Evolutionary conservation across 2,329 filamentous ascomycete genomes (phyloP).

Genomic region (Epichloe gansuensis): DNA sequence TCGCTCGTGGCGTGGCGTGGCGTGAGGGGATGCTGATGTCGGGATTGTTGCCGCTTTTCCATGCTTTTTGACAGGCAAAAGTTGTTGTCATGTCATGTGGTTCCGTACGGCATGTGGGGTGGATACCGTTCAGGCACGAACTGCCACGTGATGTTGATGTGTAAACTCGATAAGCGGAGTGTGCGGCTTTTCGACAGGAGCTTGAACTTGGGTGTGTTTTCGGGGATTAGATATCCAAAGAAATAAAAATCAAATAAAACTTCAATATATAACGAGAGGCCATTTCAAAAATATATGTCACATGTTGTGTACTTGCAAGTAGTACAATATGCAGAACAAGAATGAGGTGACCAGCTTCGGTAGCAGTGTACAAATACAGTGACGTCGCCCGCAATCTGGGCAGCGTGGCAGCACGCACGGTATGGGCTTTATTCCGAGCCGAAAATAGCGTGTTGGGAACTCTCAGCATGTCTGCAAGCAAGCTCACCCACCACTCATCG

Average conservation of each 20-base stretch:
- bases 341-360: background rate
- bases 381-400: background rate
- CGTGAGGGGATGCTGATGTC: background rate
- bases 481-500: background rate
- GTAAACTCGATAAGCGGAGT: background rate
- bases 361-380: background rate
- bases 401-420: background rate
- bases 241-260: background rate
- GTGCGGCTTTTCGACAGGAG: background rate
- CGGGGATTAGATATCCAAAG: background rate
- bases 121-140: background rate
- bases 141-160: constrained; percentile 2
- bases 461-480: background rate
- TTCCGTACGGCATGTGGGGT: constrained; percentile 1
- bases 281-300: background rate
- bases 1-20: background rate
- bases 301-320: background rate
- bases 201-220: background rate
- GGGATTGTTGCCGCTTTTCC: background rate
- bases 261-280: background rate
- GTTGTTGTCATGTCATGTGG: constrained; percentile 5
- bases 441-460: background rate
- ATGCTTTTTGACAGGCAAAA: background rate
- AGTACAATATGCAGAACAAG: background rate
- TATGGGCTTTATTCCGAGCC: background rate